These are phyloP conservation scores for Russula ochroleuca DNA, from an alignment of 768 basidiomycete genomes.

Conservation along the genomic window DNA sequence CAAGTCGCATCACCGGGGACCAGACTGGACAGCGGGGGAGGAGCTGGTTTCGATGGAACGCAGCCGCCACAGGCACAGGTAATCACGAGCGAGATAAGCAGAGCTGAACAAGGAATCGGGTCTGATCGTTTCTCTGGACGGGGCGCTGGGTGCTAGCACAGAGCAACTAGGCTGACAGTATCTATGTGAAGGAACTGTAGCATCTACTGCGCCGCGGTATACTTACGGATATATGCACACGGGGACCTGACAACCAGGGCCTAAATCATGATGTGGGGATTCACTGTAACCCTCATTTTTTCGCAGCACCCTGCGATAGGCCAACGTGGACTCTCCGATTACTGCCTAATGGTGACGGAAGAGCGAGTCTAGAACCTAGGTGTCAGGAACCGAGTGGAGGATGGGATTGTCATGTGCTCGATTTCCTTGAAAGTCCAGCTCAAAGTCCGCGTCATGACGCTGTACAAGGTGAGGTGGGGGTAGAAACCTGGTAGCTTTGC, in stretches of 20 bases:
- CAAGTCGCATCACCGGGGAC: conserved; percentile 15
- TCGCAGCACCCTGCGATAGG: conserved; percentile 48
- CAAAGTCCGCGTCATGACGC: conserved; percentile 37
- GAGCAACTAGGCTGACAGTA: conserved; percentile 31
- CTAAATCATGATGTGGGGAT: conserved; percentile 50
- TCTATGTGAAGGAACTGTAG: conserved; percentile 34
- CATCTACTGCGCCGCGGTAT: conserved; percentile 30
- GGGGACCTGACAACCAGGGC: conserved; percentile 38
- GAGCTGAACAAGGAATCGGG: background rate
- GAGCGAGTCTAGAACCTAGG: conserved; percentile 35
- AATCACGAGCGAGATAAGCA: conserved; percentile 14
- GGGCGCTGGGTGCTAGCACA: conserved; percentile 24
- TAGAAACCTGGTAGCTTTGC: background rate
- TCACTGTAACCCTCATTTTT: conserved; percentile 41
- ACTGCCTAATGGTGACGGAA: conserved; percentile 34
- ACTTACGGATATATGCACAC: conserved; percentile 31
- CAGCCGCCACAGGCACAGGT: conserved; percentile 20
- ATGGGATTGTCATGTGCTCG: conserved; percentile 45
- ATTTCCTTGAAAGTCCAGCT: conserved; percentile 52
- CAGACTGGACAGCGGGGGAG: conserved; percentile 9
- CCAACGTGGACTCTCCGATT: conserved; percentile 24
- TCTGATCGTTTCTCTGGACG: conserved; percentile 17
- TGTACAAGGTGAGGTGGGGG: background rate
- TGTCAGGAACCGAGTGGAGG: background rate
- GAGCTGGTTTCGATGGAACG: conserved; percentile 7